Conservation (phyloP, 768 basidiomycete genomes). For the Boletellus ananiceps region DNA sequence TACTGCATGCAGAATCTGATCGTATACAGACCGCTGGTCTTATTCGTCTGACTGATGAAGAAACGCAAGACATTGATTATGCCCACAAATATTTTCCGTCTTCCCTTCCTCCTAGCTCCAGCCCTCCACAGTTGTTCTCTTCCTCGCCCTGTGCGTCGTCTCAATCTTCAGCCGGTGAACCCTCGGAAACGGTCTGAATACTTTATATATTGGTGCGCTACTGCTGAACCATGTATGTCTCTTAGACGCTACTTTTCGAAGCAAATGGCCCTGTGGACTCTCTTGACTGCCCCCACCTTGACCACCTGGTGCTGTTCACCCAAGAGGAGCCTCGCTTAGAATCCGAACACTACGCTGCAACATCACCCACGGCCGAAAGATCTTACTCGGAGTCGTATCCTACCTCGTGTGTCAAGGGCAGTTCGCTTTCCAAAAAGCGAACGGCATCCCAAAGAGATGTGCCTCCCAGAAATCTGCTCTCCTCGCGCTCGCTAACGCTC, state of each 20-base stretch:
- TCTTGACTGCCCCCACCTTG: background rate
- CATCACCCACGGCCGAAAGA: background rate
- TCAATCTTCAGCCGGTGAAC: slow-evolving; percentile 22
- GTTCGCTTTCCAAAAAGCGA: slow-evolving; percentile 8
- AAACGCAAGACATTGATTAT: slow-evolving; percentile 3
- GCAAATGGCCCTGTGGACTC: background rate
- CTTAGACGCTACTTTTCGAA: slow-evolving; percentile 4
- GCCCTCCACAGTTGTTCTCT: slow-evolving; percentile 41
- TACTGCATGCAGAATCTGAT: background rate
- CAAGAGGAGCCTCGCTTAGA: slow-evolving; percentile 1
- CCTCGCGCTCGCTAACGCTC: slow-evolving; percentile 2
- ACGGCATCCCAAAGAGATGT: slow-evolving; percentile 7
- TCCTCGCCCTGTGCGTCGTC: slow-evolving; percentile 39
- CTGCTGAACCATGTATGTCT: background rate
- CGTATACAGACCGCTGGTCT: background rate
- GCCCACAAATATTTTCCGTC: slow-evolving; percentile 11
- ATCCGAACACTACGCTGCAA: background rate
- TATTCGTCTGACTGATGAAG: background rate
- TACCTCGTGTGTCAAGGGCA: background rate
- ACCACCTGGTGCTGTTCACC: background rate
- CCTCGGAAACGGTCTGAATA: slow-evolving; percentile 15
- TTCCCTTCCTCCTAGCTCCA: slow-evolving; percentile 41
- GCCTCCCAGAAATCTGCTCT: slow-evolving; percentile 1
- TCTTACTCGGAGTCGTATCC: background rate
- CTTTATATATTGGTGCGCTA: background rate